Percentiles rank a stretch among this genome's conserved stretches.
phyloP scores from a whole-genome alignment of 225 moss, liverwort and hornwort species.

The Thuidium tamariscinum region DNA sequence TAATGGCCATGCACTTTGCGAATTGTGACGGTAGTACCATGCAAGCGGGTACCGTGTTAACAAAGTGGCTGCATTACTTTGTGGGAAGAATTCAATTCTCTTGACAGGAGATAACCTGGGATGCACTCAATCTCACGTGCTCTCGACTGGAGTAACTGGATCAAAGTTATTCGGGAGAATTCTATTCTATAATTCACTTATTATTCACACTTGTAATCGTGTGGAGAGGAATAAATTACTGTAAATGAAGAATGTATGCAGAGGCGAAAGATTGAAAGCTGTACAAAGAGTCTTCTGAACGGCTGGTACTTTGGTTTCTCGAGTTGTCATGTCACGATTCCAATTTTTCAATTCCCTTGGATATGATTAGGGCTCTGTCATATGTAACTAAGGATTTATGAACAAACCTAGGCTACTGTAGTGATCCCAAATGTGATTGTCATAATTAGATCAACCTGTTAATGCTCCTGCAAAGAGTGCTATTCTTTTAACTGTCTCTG shows the following conservation, averaged over 20 bases:
- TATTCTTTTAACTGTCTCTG: neutral
- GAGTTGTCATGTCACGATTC: neutral
- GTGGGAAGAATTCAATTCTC: neutral
- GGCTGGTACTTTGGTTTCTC: neutral
- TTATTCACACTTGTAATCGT: neutral
- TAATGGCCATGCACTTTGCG: neutral
- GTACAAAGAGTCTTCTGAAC: neutral
- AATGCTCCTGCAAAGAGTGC: neutral
- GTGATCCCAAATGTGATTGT: neutral
- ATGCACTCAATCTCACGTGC: neutral
- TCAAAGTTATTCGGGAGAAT: neutral
- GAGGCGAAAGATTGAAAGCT: neutral
- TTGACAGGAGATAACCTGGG: neutral
- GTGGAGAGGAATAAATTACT: neutral
- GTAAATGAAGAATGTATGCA: neutral
- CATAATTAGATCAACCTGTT: neutral
- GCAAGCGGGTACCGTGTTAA: neutral
- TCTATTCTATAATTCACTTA: neutral
- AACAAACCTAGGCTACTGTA: neutral
- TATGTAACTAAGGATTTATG: neutral
- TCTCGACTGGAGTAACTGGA: neutral
- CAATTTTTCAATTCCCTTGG: neutral
- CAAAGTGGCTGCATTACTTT: neutral
- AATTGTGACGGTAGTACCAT: neutral
- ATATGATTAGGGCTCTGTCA: neutral